phyloP scores from a whole-genome alignment of 495 filamentous ascomycete genomes.

The Polyplosphaeria fusca region DNA sequence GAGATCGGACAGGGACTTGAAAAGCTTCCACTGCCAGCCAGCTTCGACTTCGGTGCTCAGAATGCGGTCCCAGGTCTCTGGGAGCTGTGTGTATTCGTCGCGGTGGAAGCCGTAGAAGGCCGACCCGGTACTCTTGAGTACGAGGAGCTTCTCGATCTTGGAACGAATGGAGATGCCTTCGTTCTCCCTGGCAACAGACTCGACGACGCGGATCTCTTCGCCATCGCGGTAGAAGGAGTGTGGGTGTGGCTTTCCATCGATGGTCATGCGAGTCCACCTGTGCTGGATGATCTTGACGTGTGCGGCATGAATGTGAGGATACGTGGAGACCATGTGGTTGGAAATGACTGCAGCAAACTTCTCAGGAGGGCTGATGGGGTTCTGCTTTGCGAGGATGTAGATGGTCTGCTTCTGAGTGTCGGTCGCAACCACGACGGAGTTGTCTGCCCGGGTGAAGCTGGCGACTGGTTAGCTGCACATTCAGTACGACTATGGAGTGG shows the following conservation, averaged over 20 bases:
- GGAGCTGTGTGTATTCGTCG: constrained; percentile 87
- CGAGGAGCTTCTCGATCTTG: constrained; percentile 74
- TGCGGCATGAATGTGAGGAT: constrained; percentile 79
- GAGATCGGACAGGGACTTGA: constrained; percentile 66
- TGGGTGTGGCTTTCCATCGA: constrained; percentile 90
- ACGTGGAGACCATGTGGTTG: constrained; percentile 82
- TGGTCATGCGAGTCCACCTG: constrained; percentile 84
- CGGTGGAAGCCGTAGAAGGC: constrained; percentile 91
- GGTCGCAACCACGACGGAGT: constrained; percentile 91
- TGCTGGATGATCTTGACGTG: constrained; percentile 78
- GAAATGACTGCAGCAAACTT: constrained; percentile 81
- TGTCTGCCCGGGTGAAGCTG: constrained; percentile 91
- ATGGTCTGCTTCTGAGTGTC: constrained; percentile 98
- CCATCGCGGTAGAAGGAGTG: constrained; percentile 93
- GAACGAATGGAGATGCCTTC: constrained; percentile 45
- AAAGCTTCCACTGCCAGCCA: constrained; percentile 77
- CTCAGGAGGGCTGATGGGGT: constrained; percentile 90
- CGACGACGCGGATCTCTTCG: constrained; percentile 76
- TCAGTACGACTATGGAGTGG: background rate
- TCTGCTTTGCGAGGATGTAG: constrained; percentile 90
- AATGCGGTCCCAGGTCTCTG: constrained; percentile 91
- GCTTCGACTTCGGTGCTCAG: constrained; percentile 88
- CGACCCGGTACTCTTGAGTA: constrained; percentile 96
- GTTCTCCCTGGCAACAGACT: constrained; percentile 48
- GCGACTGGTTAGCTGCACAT: constrained; percentile 9